Evolutionary conservation across 1,284 basidiomycete genomes (phyloP).

Genomic region (Hemileia vastatrix): DNA sequence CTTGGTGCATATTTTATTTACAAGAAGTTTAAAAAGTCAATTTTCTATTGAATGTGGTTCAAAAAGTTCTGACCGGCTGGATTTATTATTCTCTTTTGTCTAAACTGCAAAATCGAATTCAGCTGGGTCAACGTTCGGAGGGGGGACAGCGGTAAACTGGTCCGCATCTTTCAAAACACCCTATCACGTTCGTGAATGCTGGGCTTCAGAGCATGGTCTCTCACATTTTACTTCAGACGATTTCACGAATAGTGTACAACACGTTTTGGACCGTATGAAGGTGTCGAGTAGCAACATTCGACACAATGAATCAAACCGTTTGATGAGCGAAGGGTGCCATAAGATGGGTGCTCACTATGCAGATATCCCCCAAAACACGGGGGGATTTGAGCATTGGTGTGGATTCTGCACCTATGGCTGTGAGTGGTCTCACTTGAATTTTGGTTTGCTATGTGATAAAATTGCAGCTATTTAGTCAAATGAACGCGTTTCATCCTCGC

Average conservation of each 20-base stretch:
- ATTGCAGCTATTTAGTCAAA: background rate
- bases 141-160: constrained; percentile 50
- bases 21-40: background rate
- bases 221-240: constrained; percentile 42
- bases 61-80: background rate
- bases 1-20: constrained; percentile 28
- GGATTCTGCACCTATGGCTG: constrained; percentile 47
- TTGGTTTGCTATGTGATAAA: too few species aligned
- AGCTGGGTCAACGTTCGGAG: constrained; percentile 47
- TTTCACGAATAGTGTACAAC: constrained; percentile 45
- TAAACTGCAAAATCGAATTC: too few species aligned
- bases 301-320: constrained; percentile 45
- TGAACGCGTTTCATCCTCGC: background rate
- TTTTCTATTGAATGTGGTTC: background rate
- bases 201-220: constrained; percentile 46
- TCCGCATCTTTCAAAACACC: constrained; percentile 46
- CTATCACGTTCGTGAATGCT: constrained; percentile 45
- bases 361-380: constrained; percentile 46
- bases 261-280: constrained; percentile 46
- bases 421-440: constrained; percentile 2
- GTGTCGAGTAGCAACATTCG: constrained; percentile 41
- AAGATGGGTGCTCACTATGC: constrained; percentile 42
- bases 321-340: constrained; percentile 41
- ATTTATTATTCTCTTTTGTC: background rate
- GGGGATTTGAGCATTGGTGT: constrained; percentile 45